phyloP scores from a whole-genome alignment of 2,329 filamentous ascomycete genomes.

The Biscogniauxia marginata region DNA sequence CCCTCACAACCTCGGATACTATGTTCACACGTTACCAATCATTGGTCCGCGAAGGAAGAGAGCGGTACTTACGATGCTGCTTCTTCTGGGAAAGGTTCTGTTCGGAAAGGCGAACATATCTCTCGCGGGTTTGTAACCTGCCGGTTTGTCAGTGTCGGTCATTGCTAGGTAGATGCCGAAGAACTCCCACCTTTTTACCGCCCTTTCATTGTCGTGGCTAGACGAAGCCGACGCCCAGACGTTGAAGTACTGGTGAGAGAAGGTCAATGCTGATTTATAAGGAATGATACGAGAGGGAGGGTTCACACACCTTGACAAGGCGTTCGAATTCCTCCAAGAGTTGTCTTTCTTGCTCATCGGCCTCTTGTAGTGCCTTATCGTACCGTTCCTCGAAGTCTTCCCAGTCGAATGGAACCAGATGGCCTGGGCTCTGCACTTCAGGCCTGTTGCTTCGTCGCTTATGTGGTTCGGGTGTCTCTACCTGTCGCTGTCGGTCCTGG shows the following conservation, averaged over 20 bases:
- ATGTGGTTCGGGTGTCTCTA: constrained; percentile 37
- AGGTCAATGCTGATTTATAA: not conserved
- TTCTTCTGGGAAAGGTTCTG: constrained; percentile 70
- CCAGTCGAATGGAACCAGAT: constrained; percentile 69
- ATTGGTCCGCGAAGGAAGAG: constrained; percentile 14
- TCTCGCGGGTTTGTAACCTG: constrained; percentile 75
- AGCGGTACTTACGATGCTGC: constrained; percentile 66
- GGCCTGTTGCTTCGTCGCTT: constrained; percentile 35
- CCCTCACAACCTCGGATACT: constrained; percentile 58
- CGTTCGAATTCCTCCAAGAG: constrained; percentile 66
- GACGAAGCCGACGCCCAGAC: constrained; percentile 75
- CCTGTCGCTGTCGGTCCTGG: constrained; percentile 23
- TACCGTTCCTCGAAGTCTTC: constrained; percentile 71
- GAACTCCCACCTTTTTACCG: constrained; percentile 65
- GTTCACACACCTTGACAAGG: constrained; percentile 59
- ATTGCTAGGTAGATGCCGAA: constrained; percentile 13
- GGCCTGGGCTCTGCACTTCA: constrained; percentile 44
- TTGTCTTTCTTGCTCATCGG: constrained; percentile 61
- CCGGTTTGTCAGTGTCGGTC: constrained; percentile 12
- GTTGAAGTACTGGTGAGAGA: constrained; percentile 64
- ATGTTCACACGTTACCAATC: constrained; percentile 17
- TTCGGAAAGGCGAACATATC: constrained; percentile 74
- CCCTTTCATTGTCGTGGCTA: constrained; percentile 71
- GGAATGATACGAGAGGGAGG: not conserved
- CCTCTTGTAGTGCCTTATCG: constrained; percentile 60